A percentile compares a stretch with the other conserved stretches of the same genome.
Evolutionary conservation across 202 grass and related monocot species (phyloP).

Genomic region (Digitaria exilis): DNA sequence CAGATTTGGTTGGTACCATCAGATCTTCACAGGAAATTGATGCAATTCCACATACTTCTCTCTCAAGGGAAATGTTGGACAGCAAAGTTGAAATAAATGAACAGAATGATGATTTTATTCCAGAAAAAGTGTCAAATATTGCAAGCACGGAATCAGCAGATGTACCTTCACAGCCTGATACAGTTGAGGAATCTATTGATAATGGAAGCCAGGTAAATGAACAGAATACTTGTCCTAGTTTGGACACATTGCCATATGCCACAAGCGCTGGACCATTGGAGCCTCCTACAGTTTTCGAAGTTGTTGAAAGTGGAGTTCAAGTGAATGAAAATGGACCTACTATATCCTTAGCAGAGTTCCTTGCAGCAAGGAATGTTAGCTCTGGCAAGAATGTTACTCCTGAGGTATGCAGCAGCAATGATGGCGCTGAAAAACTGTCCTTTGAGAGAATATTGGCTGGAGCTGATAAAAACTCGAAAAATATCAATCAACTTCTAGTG

Average conservation of each 20-base stretch:
- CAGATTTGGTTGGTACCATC: constrained; percentile 14
- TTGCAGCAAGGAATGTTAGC: constrained; percentile 29
- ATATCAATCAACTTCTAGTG: constrained; percentile 36
- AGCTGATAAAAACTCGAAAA: constrained; percentile 12
- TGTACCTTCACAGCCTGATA: constrained; percentile 23
- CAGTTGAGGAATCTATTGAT: constrained; percentile 26
- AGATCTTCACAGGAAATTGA: constrained; percentile 40
- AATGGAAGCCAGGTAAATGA: constrained; percentile 15
- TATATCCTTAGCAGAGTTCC: constrained; percentile 44
- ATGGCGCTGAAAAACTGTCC: constrained; percentile 24
- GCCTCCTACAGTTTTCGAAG: constrained; percentile 22
- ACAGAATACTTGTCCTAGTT: constrained; percentile 9
- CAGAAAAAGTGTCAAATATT: constrained; percentile 23
- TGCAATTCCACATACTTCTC: constrained; percentile 28
- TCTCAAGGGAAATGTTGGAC: constrained; percentile 35
- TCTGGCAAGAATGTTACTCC: constrained; percentile 33
- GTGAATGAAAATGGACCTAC: constrained; percentile 36
- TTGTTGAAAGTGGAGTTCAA: constrained; percentile 13
- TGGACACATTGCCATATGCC: background rate
- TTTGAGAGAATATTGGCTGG: constrained; percentile 12
- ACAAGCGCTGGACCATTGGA: constrained; percentile 27
- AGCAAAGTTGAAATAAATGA: constrained; percentile 32
- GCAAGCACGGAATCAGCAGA: constrained; percentile 9
- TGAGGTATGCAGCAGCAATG: constrained; percentile 14
- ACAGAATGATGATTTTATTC: constrained; percentile 6